A percentile compares a stretch with the other conserved stretches of the same genome.
phyloP scores from a whole-genome alignment of 163 green algal genomes.

The Scenedesmus sp. region DNA sequence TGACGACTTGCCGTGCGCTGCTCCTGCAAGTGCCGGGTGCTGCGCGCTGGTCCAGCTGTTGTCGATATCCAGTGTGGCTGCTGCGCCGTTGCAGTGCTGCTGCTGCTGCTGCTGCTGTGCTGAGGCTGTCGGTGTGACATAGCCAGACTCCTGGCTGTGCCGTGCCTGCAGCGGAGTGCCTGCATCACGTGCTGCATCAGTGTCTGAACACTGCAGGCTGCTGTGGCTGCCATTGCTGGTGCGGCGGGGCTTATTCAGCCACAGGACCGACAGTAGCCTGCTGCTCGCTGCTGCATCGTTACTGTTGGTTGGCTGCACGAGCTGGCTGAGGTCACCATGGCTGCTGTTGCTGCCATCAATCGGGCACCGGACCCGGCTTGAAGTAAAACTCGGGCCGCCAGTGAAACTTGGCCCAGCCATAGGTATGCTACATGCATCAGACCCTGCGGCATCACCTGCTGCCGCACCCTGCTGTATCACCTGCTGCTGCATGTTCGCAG shows the following conservation, averaged over 20 bases:
- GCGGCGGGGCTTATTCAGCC: neutral
- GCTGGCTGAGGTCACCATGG: neutral
- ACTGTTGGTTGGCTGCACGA: neutral
- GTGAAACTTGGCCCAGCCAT: neutral
- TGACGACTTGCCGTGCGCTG: neutral
- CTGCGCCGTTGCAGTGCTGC: neutral
- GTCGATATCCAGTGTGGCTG: neutral
- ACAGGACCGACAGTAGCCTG: neutral
- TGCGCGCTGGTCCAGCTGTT: neutral
- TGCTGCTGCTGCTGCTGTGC: neutral
- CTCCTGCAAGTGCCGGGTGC: neutral
- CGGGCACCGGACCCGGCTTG: neutral
- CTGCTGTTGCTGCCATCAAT: slow-evolving; percentile 12
- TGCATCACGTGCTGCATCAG: neutral
- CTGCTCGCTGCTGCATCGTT: neutral
- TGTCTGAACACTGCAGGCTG: neutral
- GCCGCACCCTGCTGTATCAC: neutral
- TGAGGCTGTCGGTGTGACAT: neutral
- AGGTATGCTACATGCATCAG: neutral
- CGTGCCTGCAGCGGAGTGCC: neutral
- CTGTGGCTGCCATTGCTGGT: neutral
- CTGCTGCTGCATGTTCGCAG: slow-evolving; percentile 28
- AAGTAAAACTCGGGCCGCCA: slow-evolving; percentile 16
- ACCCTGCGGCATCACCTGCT: neutral
- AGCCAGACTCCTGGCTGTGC: neutral